Evolutionary conservation across 164 flowering plant species (phyloP), one percentile per base, ranked within the genome.

Genomic region (Liquidambar formosana): DNA sequence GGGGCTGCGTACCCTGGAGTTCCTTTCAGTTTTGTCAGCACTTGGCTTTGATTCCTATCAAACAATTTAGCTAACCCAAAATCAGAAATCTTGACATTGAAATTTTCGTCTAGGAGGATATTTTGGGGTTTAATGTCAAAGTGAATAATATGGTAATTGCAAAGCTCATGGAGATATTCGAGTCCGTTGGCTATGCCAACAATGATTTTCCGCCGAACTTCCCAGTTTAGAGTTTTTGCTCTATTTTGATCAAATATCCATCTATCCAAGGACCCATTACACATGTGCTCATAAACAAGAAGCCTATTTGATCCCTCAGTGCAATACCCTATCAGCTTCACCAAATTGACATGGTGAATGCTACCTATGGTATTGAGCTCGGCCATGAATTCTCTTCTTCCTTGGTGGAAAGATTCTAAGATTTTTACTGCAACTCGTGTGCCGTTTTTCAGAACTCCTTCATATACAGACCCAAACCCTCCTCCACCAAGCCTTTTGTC

Each of bases 1-100:
- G 73, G 73, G 27, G 73, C 73, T 51, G 68, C 13, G 44, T 73
- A 73, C 23, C 76, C 76, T 1, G 52, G 71, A 18, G 72, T 73
- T 41, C 76, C 76, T 26, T 61, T 68, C 64, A 68, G 57, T 41
- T 43, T 63, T 10, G 72, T 68, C 18, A 57, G 8, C 19, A 68
- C 68, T 28, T 68, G 49, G 53, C 61, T 70, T n/a, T 70, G 73
- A 13, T 70, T 60, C 57, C 56, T 70, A 13, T 51, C 61, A 13
- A 73, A 33, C 52, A 73, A 27, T 46, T 68, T 63, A 14, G 76
- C 25, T 18, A 73, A 21, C 1, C 76, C 76, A 59, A 73, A 73
- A 57, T 68, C 71, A 45, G 75, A 57, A 48, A 71, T 67, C 51
- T 71, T 68, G 3, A 60, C 71, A 18, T 44, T 25, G 23, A 68